Evolutionary conservation across 306 rosid genomes (phyloP), one percentile per base, ranked within the genome.

Genomic region (Citrullus colocynthis): DNA sequence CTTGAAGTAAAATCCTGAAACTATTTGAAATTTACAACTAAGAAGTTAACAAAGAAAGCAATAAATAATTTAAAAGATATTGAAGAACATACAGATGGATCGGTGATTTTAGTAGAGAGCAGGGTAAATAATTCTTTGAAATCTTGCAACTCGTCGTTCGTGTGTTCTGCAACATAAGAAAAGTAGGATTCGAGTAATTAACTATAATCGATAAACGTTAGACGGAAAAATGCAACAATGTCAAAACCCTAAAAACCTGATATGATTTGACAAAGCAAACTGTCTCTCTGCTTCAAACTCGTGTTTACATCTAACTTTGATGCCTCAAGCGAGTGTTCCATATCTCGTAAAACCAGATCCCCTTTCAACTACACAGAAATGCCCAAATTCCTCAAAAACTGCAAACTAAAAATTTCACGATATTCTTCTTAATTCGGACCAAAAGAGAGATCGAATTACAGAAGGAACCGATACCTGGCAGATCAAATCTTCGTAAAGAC

Each of bases 131-230:
- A 82, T 21, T 79, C 83, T 77, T 86, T 86, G 62, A 92, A 88
- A 88, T 88, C 97, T 17, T 63, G 86, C 87, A 92, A 82, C 42
- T 96, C 98, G 70, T 75, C 74, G 57, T 87, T 85, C 44, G 85
- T 51, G 13, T 84, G 76, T 45, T 85, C 98, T 92, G 90, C 76
- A 81, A 64, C 18, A 76, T 41, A 20, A 64, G 65, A 79, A 51
- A 74, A 20, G 12, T 5, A 39, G 58, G 17, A 32, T 20, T 20
- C 55, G 5, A 69, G 37, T 67, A 66, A 71, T 37, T 24, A 71
- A 28, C 37, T 2, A 70, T 42, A 37, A 36, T 17, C 7, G 55
- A 44, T 42, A 37, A 44, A 28, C 20, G 76, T 71, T 14, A 21
- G 57, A 45, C 14, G n/a, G 13, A 42, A 48, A 73, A 73, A 4